Evolutionary conservation across 192 early-diverging fungal genomes (phyloP).

Genomic region (Podila minutissima): DNA sequence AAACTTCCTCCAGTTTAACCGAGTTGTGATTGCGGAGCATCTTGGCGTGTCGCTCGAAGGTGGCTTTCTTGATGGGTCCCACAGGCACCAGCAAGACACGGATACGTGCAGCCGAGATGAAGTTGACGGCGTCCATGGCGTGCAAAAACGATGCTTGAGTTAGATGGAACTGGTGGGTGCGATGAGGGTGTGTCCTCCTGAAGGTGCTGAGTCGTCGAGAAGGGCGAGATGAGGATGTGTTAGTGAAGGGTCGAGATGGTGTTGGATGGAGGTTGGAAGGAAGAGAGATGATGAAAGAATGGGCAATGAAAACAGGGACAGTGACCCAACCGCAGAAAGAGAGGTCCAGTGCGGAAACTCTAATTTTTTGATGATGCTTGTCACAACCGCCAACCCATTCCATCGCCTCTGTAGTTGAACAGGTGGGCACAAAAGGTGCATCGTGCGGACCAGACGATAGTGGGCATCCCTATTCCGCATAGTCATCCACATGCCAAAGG

Average conservation of each 20-base stretch:
- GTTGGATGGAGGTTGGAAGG: too few relatives aligned
- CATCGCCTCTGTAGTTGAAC: too few relatives aligned
- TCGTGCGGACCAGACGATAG: too few relatives aligned
- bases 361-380: too few relatives aligned
- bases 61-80: constrained; percentile 66
- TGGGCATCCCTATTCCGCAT: too few relatives aligned
- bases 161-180: background rate
- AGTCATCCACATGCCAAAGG: too few relatives aligned
- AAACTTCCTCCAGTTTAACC: constrained; percentile 74
- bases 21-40: constrained; percentile 70
- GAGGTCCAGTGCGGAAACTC: too few relatives aligned
- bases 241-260: background rate
- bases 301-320: background rate
- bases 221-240: background rate
- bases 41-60: constrained; percentile 74
- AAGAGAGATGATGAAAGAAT: background rate
- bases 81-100: constrained; percentile 80
- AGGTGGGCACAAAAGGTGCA: too few relatives aligned
- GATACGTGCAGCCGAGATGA: constrained; percentile 63
- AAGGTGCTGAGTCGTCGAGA: too few relatives aligned
- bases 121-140: constrained; percentile 57
- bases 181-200: too few relatives aligned
- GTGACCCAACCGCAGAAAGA: too few relatives aligned
- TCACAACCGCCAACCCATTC: too few relatives aligned
- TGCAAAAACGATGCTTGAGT: background rate